Evolutionary conservation across 148 eudicot species (phyloP).

Genomic region (Silene uniflora): DNA sequence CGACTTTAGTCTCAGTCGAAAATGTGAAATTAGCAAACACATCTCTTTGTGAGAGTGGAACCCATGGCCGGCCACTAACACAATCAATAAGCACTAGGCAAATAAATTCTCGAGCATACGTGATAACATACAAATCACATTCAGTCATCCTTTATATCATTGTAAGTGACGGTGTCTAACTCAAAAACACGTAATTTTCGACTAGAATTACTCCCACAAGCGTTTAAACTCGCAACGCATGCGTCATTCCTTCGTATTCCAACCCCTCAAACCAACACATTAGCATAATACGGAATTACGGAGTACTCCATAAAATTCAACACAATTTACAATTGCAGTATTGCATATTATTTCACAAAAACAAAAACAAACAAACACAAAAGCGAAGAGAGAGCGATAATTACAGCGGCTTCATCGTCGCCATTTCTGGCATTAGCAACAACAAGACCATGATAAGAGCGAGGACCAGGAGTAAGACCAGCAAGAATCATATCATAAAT

Average conservation of each 20-base stretch:
- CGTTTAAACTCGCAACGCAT: neutral
- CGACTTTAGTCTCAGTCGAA: too few relatives aligned
- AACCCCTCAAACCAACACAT: neutral
- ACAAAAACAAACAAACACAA: neutral
- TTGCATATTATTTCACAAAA: neutral
- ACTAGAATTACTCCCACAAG: too few relatives aligned
- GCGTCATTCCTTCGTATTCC: neutral
- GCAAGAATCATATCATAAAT: slow-evolving; percentile 90
- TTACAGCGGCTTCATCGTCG: slow-evolving; percentile 70
- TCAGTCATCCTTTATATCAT: neutral
- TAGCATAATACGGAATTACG: too few relatives aligned
- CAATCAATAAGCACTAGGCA: neutral
- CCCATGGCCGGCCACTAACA: too few relatives aligned
- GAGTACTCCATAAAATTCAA: too few relatives aligned
- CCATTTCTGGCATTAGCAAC: slow-evolving; percentile 58
- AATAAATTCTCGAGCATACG: neutral
- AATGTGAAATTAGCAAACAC: too few relatives aligned
- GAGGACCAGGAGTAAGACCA: slow-evolving; percentile 70
- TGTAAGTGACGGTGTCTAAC: neutral
- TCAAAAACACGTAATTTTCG: neutral
- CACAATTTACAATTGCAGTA: too few relatives aligned
- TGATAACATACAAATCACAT: too few relatives aligned
- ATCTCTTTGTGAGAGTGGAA: too few relatives aligned
- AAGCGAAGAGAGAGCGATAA: neutral
- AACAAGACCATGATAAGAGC: slow-evolving; percentile 80